These are phyloP conservation scores for Aspergillus kassunensis DNA, from an alignment of 495 filamentous ascomycete genomes.

Conservation along the genomic window DNA sequence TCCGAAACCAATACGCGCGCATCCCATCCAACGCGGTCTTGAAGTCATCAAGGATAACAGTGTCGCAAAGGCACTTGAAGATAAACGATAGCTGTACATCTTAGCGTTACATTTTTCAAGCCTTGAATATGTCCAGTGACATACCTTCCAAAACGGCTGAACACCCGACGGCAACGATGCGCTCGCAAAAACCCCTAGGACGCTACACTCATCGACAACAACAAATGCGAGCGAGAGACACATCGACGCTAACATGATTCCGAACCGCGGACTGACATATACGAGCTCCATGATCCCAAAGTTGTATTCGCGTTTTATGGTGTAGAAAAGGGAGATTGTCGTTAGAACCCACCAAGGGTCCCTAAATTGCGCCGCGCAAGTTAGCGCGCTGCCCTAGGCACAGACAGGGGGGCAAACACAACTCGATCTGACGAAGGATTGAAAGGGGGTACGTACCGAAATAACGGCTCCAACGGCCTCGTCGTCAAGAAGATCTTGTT, in stretches of 20 bases:
- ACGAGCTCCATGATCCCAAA: conserved; percentile 48
- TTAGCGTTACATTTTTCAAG: conserved; percentile 3
- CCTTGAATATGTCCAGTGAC: too few relatives aligned
- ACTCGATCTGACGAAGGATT: neutral
- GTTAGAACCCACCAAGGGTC: conserved; percentile 63
- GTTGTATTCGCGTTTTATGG: conserved; percentile 50
- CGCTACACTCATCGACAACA: conserved; percentile 43
- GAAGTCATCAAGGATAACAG: conserved; percentile 59
- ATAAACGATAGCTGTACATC: conserved; percentile 44
- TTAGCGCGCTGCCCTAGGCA: too few relatives aligned
- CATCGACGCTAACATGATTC: conserved; percentile 53
- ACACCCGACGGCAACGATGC: conserved; percentile 28
- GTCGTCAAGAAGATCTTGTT: conserved; percentile 48
- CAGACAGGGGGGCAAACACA: too few relatives aligned
- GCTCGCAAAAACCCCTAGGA: conserved; percentile 26
- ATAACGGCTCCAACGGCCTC: conserved; percentile 50
- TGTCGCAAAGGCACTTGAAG: conserved; percentile 59
- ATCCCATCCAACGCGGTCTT: conserved; percentile 51
- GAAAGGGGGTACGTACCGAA: conserved; percentile 26
- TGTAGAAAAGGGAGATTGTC: conserved; percentile 46
- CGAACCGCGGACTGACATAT: conserved; percentile 50
- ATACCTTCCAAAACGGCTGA: conserved; percentile 42
- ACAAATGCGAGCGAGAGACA: conserved; percentile 51
- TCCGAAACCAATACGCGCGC: conserved; percentile 25
- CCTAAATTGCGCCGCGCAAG: conserved; percentile 21